Percentiles rank a stretch among this genome's conserved stretches.
Conservation (phyloP, 2,329 filamentous ascomycete species). For the Pseudopyrenochaeta lycopersici region DNA sequence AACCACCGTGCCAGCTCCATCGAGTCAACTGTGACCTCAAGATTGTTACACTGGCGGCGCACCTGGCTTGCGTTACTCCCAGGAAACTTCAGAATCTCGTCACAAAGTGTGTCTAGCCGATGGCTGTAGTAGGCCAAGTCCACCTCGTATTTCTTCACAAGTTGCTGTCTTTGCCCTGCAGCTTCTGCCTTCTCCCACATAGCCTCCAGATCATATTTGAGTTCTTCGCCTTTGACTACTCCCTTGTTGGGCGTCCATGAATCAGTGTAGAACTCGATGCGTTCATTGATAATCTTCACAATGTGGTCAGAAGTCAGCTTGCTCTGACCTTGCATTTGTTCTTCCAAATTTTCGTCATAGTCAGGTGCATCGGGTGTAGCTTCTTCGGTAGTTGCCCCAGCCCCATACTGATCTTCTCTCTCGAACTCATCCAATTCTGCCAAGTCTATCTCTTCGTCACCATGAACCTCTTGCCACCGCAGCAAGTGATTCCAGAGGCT, state of each 20-base stretch:
- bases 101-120: constrained; percentile 26
- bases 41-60: constrained; percentile 61
- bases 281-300: constrained; percentile 36
- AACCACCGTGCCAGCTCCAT: constrained; percentile 63
- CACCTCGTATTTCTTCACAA: constrained; percentile 18
- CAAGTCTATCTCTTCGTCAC: constrained; percentile 9
- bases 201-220: constrained; percentile 18
- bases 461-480: constrained; percentile 13
- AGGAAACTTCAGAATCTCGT: constrained; percentile 48
- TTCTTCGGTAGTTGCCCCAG: constrained; percentile 15
- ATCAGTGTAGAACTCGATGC: constrained; percentile 25
- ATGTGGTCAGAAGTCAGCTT: constrained; percentile 25
- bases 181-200: constrained; percentile 35
- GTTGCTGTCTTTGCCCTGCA: constrained; percentile 12
- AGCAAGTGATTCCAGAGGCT: constrained; percentile 43
- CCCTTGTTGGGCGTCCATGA: constrained; percentile 31
- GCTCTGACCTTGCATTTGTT: background rate
- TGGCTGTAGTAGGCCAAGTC: constrained; percentile 24
- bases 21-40: constrained; percentile 73
- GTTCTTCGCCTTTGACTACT: constrained; percentile 6
- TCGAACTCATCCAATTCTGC: constrained; percentile 9
- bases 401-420: constrained; percentile 12
- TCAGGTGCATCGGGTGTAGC: constrained; percentile 1
- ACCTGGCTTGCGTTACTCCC: constrained; percentile 63
- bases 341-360: constrained; percentile 3